Percentiles rank a stretch among this genome's conserved stretches.
Conservation (phyloP, 768 basidiomycete species). For the Boletus bicolor region DNA sequence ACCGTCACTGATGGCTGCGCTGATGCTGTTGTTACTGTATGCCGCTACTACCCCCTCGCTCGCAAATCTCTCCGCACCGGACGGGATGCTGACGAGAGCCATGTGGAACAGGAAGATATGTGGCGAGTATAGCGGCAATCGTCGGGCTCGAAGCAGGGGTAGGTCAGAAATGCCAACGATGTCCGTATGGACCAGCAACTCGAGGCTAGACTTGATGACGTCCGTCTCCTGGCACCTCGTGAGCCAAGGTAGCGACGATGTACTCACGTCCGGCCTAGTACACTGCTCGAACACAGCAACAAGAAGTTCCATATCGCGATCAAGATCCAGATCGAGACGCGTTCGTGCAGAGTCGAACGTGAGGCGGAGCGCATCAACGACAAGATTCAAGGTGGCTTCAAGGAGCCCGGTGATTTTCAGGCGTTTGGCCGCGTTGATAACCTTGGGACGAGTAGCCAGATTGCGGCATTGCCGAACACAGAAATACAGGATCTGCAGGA, state of each 20-base stretch:
- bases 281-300: slow-evolving; percentile 84
- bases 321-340: slow-evolving; percentile 59
- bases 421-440: slow-evolving; percentile 58
- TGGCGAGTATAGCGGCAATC: slow-evolving; percentile 68
- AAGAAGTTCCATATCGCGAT: slow-evolving; percentile 77
- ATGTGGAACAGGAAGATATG: slow-evolving; percentile 86
- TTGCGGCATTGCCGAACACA: slow-evolving; percentile 61
- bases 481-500: slow-evolving; percentile 81
- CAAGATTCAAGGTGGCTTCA: slow-evolving; percentile 59
- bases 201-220: slow-evolving; percentile 70
- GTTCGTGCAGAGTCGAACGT: slow-evolving; percentile 63
- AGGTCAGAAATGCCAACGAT: slow-evolving; percentile 68
- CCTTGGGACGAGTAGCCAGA: slow-evolving; percentile 46
- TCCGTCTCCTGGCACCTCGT: slow-evolving; percentile 77
- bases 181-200: slow-evolving; percentile 67
- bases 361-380: slow-evolving; percentile 63
- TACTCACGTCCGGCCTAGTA: slow-evolving; percentile 62
- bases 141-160: slow-evolving; percentile 55
- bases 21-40: slow-evolving; percentile 81
- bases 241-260: slow-evolving; percentile 75
- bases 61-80: slow-evolving; percentile 81
- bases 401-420: slow-evolving; percentile 57
- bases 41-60: slow-evolving; percentile 78
- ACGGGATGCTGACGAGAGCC: slow-evolving; percentile 70
- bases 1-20: slow-evolving; percentile 71